Conservation (phyloP, 495 filamentous ascomycete species). For the Endocarpon pusillum region DNA sequence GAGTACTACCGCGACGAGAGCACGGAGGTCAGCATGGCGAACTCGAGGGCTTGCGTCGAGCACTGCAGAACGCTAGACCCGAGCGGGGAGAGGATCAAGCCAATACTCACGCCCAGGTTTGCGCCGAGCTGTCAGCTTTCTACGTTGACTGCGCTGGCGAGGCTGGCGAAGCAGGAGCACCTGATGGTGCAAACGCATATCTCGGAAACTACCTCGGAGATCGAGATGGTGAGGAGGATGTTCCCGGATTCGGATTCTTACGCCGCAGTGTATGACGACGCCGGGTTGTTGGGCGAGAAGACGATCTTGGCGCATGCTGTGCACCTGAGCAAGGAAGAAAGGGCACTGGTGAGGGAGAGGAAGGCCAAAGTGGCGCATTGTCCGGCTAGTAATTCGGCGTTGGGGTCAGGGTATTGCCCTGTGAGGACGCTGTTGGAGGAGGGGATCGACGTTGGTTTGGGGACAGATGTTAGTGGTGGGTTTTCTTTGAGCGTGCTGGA, state of each 20-base stretch:
- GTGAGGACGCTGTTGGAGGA: slow-evolving; percentile 56
- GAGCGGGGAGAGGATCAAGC: slow-evolving; percentile 36
- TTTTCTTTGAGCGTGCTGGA: slow-evolving; percentile 65
- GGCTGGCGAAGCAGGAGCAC: slow-evolving; percentile 36
- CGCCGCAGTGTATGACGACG: slow-evolving; percentile 59
- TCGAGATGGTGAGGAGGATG: slow-evolving; percentile 45
- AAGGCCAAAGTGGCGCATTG: slow-evolving; percentile 64
- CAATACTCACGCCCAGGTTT: slow-evolving; percentile 84
- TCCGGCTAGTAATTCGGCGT: slow-evolving; percentile 63
- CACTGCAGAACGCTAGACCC: slow-evolving; percentile 57
- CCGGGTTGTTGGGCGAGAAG: slow-evolving; percentile 45
- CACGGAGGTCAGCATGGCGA: slow-evolving; percentile 33
- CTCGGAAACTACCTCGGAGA: slow-evolving; percentile 62
- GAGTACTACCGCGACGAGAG: slow-evolving; percentile 57
- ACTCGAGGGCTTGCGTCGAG: slow-evolving; percentile 42
- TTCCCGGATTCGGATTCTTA: slow-evolving; percentile 54
- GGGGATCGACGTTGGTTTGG: slow-evolving; percentile 65
- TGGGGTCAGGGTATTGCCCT: slow-evolving; percentile 56
- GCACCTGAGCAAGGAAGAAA: slow-evolving; percentile 51
- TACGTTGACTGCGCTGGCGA: slow-evolving; percentile 43
- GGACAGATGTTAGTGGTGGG: slow-evolving; percentile 80
- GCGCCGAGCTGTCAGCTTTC: slow-evolving; percentile 54
- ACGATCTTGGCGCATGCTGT: slow-evolving; percentile 83
- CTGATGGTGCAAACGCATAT: slow-evolving; percentile 83
- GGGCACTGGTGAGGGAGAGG: slow-evolving; percentile 37